These are phyloP conservation scores for Phytopythium kandeliae DNA, from an alignment of 352 stramenopile genomes.

Conservation along the genomic window DNA sequence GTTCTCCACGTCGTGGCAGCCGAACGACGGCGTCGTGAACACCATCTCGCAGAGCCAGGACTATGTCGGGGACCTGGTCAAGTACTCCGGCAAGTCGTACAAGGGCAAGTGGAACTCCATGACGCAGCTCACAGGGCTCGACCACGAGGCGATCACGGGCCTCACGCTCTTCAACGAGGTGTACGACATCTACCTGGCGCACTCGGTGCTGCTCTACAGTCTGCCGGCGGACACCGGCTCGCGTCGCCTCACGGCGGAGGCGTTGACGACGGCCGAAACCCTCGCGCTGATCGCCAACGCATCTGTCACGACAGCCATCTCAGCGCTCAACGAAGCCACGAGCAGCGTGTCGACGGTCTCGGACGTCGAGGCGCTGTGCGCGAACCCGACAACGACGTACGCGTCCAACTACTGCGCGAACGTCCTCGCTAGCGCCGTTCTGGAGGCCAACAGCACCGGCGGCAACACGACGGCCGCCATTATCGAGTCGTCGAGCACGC, in stretches of 20 bases:
- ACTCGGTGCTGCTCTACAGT: constrained; percentile 11
- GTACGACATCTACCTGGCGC: constrained; percentile 13
- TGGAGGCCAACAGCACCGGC: constrained; percentile 3
- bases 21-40: constrained; percentile 40
- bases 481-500: constrained; percentile 2
- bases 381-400: constrained; percentile 21
- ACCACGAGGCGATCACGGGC: constrained; percentile 20
- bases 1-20: constrained; percentile 31
- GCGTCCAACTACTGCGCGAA: constrained; percentile 25
- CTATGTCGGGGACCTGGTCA: constrained; percentile 13
- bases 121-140: constrained; percentile 24
- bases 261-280: not conserved
- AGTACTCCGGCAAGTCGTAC: constrained; percentile 22
- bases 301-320: constrained; percentile 23
- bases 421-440: constrained; percentile 10
- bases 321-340: constrained; percentile 25
- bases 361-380: constrained; percentile 24
- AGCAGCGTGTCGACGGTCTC: constrained; percentile 26
- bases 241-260: constrained; percentile 8
- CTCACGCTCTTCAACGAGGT: constrained; percentile 20
- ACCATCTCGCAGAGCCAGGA: constrained; percentile 41
- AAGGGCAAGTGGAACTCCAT: constrained; percentile 51
- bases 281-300: constrained; percentile 7
- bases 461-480: constrained; percentile 4
- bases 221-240: constrained; percentile 7